phyloP scores from a whole-genome alignment of 768 basidiomycete species.

The Dentipellis fragilis region DNA sequence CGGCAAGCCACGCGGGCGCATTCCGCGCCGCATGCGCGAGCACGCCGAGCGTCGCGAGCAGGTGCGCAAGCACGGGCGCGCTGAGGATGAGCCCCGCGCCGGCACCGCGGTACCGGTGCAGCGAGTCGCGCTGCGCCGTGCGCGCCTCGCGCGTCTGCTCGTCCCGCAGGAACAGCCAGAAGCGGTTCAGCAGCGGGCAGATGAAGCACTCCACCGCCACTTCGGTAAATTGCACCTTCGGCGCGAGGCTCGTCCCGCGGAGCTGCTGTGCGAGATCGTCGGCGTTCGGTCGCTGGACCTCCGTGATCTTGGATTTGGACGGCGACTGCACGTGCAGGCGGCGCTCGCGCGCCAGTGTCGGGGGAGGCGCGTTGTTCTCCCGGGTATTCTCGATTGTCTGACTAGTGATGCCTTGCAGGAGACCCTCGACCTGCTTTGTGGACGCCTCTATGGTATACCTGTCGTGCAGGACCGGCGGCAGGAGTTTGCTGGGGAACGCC shows the following conservation, averaged over 20 bases:
- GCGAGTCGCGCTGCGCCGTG: constrained; percentile 43
- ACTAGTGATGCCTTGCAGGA: constrained; percentile 55
- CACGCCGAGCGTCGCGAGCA: constrained; percentile 66
- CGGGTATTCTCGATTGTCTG: constrained; percentile 53
- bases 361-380: constrained; percentile 36
- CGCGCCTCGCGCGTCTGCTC: constrained; percentile 69
- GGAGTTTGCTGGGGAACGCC: constrained; percentile 72
- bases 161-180: constrained; percentile 90
- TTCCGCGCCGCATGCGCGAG: constrained; percentile 77
- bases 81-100: constrained; percentile 80
- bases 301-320: constrained; percentile 31
- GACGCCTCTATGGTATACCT: constrained; percentile 23
- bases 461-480: constrained; percentile 63
- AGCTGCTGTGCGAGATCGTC: constrained; percentile 8
- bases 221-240: constrained; percentile 36
- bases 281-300: constrained; percentile 21
- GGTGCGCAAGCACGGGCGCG: constrained; percentile 65
- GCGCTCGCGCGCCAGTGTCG: constrained; percentile 63
- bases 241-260: not conserved
- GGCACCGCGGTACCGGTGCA: constrained; percentile 54
- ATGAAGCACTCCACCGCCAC: constrained; percentile 86
- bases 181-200: constrained; percentile 83
- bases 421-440: constrained; percentile 35
- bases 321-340: constrained; percentile 54
- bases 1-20: constrained; percentile 68